These are phyloP conservation scores for Calonectria hawksworthii DNA, from an alignment of 2,329 filamentous ascomycete species.

Conservation along the genomic window DNA sequence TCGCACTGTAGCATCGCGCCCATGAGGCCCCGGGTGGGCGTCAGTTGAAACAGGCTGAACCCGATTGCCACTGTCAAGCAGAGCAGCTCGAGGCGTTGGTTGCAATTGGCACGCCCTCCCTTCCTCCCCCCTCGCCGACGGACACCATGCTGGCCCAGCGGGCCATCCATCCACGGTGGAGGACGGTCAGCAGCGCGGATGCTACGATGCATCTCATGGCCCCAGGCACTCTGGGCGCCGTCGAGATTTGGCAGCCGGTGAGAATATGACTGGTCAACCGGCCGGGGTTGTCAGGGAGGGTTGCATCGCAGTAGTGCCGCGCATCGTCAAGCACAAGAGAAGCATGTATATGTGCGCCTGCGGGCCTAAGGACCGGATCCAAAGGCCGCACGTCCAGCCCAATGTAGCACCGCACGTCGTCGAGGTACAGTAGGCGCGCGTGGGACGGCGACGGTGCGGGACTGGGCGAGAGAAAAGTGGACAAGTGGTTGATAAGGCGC, in stretches of 20 bases:
- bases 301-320: slow-evolving; percentile 23
- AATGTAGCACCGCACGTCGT: background rate
- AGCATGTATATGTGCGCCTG: slow-evolving; percentile 7
- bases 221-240: slow-evolving; percentile 9
- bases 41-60: slow-evolving; percentile 8
- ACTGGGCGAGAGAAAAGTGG: slow-evolving; percentile 20
- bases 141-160: background rate
- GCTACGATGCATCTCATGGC: slow-evolving; percentile 30
- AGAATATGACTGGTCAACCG: slow-evolving; percentile 19
- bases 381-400: slow-evolving; percentile 6
- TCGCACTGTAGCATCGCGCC: slow-evolving; percentile 4
- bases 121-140: background rate
- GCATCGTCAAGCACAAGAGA: slow-evolving; percentile 15
- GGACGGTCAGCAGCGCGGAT: slow-evolving; percentile 17
- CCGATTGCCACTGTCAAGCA: background rate
- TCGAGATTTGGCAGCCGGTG: slow-evolving; percentile 26
- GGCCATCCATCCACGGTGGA: background rate
- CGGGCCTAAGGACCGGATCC: slow-evolving; percentile 8
- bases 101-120: slow-evolving; percentile 1
- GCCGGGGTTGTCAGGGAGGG: slow-evolving; percentile 10
- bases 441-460: slow-evolving; percentile 13
- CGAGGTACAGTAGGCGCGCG: slow-evolving; percentile 17
- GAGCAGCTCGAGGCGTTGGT: background rate
- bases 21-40: background rate
- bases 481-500: slow-evolving; percentile 29